These are phyloP conservation scores for Erysimum cheiranthoides DNA, from an alignment of 345 rosid species.

Conservation along the genomic window DNA sequence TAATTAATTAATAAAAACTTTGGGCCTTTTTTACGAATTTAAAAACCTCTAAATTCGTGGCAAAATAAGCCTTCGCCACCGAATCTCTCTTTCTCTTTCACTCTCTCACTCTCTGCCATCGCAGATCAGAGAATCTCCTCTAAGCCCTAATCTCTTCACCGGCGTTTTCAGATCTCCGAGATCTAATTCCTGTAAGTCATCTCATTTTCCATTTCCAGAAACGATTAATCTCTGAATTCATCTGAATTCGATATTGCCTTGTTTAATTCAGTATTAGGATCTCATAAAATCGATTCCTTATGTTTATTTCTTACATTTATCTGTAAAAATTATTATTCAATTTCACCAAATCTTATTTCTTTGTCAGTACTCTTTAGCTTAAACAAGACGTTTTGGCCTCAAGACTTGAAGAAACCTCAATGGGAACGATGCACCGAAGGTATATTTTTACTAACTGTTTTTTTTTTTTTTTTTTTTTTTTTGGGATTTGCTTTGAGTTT, in stretches of 20 bases:
- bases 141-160: slow-evolving; percentile 21
- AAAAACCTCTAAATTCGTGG: background rate
- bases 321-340: no score
- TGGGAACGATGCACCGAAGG: slow-evolving; percentile 67
- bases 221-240: no score
- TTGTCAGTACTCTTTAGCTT: no score
- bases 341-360: no score
- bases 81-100: background rate
- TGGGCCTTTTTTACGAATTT: slow-evolving; percentile 1
- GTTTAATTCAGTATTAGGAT: background rate
- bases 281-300: no score
- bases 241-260: background rate
- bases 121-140: slow-evolving; percentile 24
- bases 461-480: background rate
- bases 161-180: background rate
- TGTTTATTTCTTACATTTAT: no score
- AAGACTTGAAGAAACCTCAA: no score
- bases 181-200: slow-evolving; percentile 6
- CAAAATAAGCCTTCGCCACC: background rate
- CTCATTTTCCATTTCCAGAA: background rate
- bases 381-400: no score
- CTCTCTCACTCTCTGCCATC: slow-evolving; percentile 6
- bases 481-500: slow-evolving; percentile 5
- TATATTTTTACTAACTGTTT: slow-evolving; percentile 21
- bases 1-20: background rate